A percentile compares a stretch with the other conserved stretches of the same genome.
These are phyloP conservation scores for Russula sp. DNA, from an alignment of 768 basidiomycete genomes.

Conservation along the genomic window DNA sequence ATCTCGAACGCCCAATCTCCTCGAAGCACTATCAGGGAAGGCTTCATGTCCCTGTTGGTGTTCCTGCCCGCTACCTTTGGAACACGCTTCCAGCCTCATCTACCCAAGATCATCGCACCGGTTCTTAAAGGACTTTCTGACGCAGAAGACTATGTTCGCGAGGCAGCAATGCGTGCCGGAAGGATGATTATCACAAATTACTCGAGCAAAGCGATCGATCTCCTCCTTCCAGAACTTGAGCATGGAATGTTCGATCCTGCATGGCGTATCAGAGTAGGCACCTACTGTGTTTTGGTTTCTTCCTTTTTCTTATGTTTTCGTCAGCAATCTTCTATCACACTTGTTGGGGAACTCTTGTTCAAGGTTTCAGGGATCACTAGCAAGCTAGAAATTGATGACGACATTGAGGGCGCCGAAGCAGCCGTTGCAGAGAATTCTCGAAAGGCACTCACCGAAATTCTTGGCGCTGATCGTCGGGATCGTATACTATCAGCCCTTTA, in stretches of 20 bases:
- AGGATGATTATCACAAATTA: conserved; percentile 97
- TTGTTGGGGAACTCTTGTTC: conserved; percentile 94
- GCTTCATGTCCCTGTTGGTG: conserved; percentile 96
- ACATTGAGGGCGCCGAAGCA: conserved; percentile 64
- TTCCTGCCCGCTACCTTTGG: conserved; percentile 96
- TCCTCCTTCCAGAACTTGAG: conserved; percentile 90
- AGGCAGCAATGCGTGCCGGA: conserved; percentile 98
- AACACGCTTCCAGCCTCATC: conserved; percentile 90
- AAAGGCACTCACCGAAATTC: conserved; percentile 77
- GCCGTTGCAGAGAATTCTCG: conserved; percentile 70
- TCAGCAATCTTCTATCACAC: conserved; percentile 90
- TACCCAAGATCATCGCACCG: conserved; percentile 89
- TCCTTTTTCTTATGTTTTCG: conserved; percentile 17
- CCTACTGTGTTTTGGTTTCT: conserved; percentile 24
- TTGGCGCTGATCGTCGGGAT: conserved; percentile 84
- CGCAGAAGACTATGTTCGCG: conserved; percentile 89
- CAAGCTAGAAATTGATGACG: conserved; percentile 76
- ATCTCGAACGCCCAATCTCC: conserved; percentile 87
- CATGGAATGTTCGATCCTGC: conserved; percentile 89
- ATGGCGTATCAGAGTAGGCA: conserved; percentile 83
- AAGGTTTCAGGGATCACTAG: conserved; percentile 93
- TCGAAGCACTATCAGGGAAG: conserved; percentile 87
- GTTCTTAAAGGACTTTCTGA: conserved; percentile 90
- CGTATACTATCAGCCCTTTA: conserved; percentile 87
- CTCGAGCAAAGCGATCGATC: conserved; percentile 83